These are phyloP conservation scores for Fraxinus anomala DNA, from an alignment of 257 asterid species.

Conservation along the genomic window DNA sequence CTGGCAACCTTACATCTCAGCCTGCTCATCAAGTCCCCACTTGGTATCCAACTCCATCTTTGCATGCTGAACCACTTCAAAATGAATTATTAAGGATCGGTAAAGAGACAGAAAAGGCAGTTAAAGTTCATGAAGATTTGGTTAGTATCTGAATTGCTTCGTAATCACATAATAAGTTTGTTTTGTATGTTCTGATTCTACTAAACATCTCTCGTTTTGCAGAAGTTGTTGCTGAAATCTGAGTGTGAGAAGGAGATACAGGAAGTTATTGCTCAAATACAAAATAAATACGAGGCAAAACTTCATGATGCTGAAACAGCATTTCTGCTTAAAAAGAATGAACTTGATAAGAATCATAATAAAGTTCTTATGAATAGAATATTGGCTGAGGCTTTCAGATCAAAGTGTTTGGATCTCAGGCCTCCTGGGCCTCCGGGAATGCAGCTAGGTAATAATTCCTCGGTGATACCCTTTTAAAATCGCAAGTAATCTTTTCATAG, in stretches of 20 bases:
- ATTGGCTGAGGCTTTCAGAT: slow-evolving; percentile 57
- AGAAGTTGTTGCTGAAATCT: slow-evolving; percentile 50
- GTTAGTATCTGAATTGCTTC: slow-evolving; percentile 43
- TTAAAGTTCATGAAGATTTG: slow-evolving; percentile 38
- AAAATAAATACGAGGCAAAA: slow-evolving; percentile 49
- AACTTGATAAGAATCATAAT: slow-evolving; percentile 37
- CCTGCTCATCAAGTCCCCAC: slow-evolving; percentile 18
- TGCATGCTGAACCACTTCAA: slow-evolving; percentile 39
- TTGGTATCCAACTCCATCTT: slow-evolving; percentile 17
- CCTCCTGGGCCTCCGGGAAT: slow-evolving; percentile 43
- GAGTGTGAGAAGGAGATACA: slow-evolving; percentile 62
- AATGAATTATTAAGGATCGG: slow-evolving; percentile 38
- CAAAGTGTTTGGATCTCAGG: slow-evolving; percentile 45
- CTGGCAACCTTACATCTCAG: slow-evolving; percentile 15
- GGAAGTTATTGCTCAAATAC: slow-evolving; percentile 51
- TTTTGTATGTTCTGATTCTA: slow-evolving; percentile 14
- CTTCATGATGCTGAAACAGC: slow-evolving; percentile 47
- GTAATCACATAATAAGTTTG: background rate
- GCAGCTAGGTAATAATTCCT: slow-evolving; percentile 57
- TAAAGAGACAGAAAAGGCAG: slow-evolving; percentile 36
- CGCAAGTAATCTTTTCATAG: background rate
- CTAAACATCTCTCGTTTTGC: slow-evolving; percentile 23
- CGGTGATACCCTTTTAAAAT: slow-evolving; percentile 4
- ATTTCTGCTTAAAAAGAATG: slow-evolving; percentile 35
- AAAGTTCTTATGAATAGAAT: slow-evolving; percentile 49